These are phyloP conservation scores for Ustilago loliicola DNA, from an alignment of 1,284 basidiomycete species.

Conservation along the genomic window DNA sequence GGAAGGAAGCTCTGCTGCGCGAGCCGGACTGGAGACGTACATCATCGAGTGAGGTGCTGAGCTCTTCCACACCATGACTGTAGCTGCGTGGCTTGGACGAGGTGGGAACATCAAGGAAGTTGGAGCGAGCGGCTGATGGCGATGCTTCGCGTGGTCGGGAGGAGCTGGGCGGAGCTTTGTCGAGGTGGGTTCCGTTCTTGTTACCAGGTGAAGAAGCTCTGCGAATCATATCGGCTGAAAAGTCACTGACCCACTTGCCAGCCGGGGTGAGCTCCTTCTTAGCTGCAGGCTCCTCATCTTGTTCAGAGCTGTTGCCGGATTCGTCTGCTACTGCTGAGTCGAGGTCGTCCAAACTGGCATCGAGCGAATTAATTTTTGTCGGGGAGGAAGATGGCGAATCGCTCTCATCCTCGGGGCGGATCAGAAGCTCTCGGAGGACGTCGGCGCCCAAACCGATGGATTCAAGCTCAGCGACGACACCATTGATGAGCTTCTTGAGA, in stretches of 20 bases:
- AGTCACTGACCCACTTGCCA: conserved; percentile 50
- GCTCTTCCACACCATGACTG: conserved; percentile 28
- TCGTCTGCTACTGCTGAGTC: conserved; percentile 46
- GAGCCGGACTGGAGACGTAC: conserved; percentile 9
- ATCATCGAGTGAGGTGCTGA: conserved; percentile 16
- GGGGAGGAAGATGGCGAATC: neutral
- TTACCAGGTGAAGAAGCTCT: conserved; percentile 21
- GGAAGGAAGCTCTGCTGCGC: conserved; percentile 34
- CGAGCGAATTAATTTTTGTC: conserved; percentile 17
- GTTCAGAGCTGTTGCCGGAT: conserved; percentile 43
- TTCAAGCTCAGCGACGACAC: conserved; percentile 84
- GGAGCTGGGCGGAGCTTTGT: conserved; percentile 1
- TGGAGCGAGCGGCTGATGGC: neutral
- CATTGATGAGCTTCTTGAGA: conserved; percentile 93
- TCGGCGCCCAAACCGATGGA: conserved; percentile 80
- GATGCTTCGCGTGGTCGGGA: neutral
- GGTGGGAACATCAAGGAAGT: conserved; percentile 17
- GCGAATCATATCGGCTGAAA: conserved; percentile 48
- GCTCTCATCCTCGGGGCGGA: conserved; percentile 42
- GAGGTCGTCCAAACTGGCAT: conserved; percentile 14
- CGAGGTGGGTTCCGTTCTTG: neutral
- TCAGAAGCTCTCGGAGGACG: conserved; percentile 74
- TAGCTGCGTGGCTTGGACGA: conserved; percentile 36
- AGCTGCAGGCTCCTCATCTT: conserved; percentile 10
- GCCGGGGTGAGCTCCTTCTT: conserved; percentile 39